Evolutionary conservation across 2,329 filamentous ascomycete genomes (phyloP).

Genomic region (Pseudohalonectria lignicola): DNA sequence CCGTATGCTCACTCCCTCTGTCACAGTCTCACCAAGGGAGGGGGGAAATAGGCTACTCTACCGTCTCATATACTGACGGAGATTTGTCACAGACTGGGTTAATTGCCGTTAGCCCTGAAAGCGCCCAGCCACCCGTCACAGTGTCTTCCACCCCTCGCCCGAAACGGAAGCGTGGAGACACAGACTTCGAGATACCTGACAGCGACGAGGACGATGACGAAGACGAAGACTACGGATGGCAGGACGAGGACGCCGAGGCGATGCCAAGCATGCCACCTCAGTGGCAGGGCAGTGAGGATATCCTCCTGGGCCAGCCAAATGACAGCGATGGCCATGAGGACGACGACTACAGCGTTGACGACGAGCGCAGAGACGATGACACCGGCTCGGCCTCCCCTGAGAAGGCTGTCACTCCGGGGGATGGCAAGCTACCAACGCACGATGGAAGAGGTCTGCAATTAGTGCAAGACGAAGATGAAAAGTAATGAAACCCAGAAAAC

Average conservation of each 20-base stretch:
- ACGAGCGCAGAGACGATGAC: not conserved
- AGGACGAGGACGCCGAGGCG: constrained; percentile 51
- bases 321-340: constrained; percentile 8
- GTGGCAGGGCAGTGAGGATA: constrained; percentile 57
- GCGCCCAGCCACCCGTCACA: constrained; percentile 19
- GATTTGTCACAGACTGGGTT: constrained; percentile 30
- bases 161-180: constrained; percentile 56
- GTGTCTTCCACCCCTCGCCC: constrained; percentile 19
- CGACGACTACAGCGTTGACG: constrained; percentile 2
- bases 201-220: constrained; percentile 52
- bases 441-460: too few relatives aligned
- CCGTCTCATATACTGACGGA: too few relatives aligned
- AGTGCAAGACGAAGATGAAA: too few relatives aligned
- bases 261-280: constrained; percentile 51
- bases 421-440: too few relatives aligned
- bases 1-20: constrained; percentile 22
- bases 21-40: not conserved
- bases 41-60: too few relatives aligned
- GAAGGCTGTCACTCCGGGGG: too few relatives aligned
- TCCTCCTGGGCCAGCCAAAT: constrained; percentile 31
- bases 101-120: constrained; percentile 27
- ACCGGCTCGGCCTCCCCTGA: too few relatives aligned
- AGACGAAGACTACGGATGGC: constrained; percentile 66
- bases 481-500: too few relatives aligned
- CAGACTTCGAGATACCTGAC: constrained; percentile 46